phyloP scores from a whole-genome alignment of 805 yeast species.

The Metschnikowia drakensbergensis region DNA sequence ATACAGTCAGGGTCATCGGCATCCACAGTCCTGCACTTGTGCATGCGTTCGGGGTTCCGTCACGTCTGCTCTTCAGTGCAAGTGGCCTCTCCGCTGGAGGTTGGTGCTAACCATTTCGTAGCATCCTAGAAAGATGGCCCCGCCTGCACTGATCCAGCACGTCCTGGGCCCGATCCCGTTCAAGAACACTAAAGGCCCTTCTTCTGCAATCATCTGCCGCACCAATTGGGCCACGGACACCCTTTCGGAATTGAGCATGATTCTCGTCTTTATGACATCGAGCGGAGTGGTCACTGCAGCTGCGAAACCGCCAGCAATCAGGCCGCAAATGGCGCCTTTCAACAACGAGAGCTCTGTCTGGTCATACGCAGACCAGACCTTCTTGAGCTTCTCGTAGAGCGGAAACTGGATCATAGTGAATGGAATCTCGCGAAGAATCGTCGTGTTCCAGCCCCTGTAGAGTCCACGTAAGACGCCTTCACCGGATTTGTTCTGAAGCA shows the following conservation, averaged over 20 bases:
- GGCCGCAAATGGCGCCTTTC: slow-evolving; percentile 83
- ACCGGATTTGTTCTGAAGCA: slow-evolving; percentile 62
- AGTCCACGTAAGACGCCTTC: slow-evolving; percentile 77
- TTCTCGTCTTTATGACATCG: slow-evolving; percentile 75
- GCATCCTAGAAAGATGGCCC: slow-evolving; percentile 93
- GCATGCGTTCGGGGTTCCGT: background rate
- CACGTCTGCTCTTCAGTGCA: background rate
- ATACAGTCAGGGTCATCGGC: background rate
- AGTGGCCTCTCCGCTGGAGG: background rate
- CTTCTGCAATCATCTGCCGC: slow-evolving; percentile 55
- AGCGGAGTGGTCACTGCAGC: slow-evolving; percentile 80
- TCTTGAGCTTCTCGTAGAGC: slow-evolving; percentile 78
- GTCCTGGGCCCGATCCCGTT: slow-evolving; percentile 94
- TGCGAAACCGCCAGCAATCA: slow-evolving; percentile 76
- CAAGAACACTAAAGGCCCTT: slow-evolving; percentile 69
- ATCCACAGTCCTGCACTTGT: background rate
- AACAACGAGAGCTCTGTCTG: slow-evolving; percentile 49
- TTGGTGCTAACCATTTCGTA: slow-evolving; percentile 65
- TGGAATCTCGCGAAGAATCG: slow-evolving; percentile 93
- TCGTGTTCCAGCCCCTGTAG: slow-evolving; percentile 90
- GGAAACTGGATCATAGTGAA: slow-evolving; percentile 96
- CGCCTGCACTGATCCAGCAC: slow-evolving; percentile 97
- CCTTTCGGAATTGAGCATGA: slow-evolving; percentile 66
- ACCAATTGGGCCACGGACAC: slow-evolving; percentile 48
- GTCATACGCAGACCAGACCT: slow-evolving; percentile 46